These are phyloP conservation scores for Cordyceps militaris DNA, from an alignment of 2,329 filamentous ascomycete species.

Conservation along the genomic window DNA sequence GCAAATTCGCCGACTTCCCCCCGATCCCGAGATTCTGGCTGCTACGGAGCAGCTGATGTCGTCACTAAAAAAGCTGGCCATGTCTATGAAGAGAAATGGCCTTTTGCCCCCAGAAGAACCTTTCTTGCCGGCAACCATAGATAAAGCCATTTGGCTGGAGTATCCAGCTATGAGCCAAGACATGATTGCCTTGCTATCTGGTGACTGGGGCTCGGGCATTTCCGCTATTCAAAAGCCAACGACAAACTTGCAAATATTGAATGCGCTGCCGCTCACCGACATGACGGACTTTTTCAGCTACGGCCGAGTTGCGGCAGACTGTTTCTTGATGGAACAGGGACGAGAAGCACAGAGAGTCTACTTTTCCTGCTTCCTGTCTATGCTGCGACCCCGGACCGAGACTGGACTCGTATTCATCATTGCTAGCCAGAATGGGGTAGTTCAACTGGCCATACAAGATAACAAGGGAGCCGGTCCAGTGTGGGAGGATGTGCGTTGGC, in stretches of 20 bases:
- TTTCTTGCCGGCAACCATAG: constrained; percentile 67
- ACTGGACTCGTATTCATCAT: constrained; percentile 66
- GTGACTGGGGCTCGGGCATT: constrained; percentile 46
- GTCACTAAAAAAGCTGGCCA: constrained; percentile 64
- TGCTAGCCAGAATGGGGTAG: constrained; percentile 69
- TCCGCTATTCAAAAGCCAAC: constrained; percentile 40
- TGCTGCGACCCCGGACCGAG: constrained; percentile 63
- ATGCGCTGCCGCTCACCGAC: constrained; percentile 72
- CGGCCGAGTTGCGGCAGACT: constrained; percentile 67
- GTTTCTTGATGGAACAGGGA: constrained; percentile 66
- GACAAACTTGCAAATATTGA: constrained; percentile 48
- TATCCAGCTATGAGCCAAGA: constrained; percentile 70
- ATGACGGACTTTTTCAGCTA: constrained; percentile 69
- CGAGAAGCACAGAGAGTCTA: constrained; percentile 59
- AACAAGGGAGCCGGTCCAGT: constrained; percentile 61
- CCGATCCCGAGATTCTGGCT: constrained; percentile 42
- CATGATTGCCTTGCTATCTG: constrained; percentile 62
- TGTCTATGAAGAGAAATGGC: constrained; percentile 79
- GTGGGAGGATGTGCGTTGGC: constrained; percentile 81
- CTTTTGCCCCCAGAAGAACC: constrained; percentile 65
- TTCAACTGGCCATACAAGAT: constrained; percentile 67
- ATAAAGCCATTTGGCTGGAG: constrained; percentile 74
- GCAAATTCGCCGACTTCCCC: constrained; percentile 33
- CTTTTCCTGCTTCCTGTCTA: constrained; percentile 69
- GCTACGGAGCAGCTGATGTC: constrained; percentile 51